Percentiles rank a stretch among this genome's conserved stretches.
Conservation (phyloP, 2,329 filamentous ascomycete genomes). For the Fusarium sp. region DNA sequence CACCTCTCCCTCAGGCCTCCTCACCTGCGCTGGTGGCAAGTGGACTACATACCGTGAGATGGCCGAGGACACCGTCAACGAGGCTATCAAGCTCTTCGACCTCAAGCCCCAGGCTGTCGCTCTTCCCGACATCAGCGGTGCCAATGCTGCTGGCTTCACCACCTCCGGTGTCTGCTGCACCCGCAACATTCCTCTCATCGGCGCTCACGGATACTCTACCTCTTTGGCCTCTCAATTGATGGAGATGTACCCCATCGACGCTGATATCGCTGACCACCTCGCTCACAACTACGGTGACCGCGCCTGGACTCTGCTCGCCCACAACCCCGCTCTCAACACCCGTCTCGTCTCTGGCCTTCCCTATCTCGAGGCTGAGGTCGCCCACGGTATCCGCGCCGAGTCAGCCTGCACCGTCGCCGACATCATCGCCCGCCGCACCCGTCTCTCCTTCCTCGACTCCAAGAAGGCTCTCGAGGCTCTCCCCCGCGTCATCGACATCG, state of each 20-base stretch:
- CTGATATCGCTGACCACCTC: conserved; percentile 56
- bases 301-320: conserved; percentile 76
- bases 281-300: conserved; percentile 62
- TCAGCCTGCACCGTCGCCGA: conserved; percentile 79
- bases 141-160: conserved; percentile 57
- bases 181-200: conserved; percentile 76
- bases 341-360: conserved; percentile 75
- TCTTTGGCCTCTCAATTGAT: conserved; percentile 50
- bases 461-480: conserved; percentile 76
- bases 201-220: conserved; percentile 75
- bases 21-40: conserved; percentile 86
- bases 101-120: conserved; percentile 64
- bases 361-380: conserved; percentile 78
- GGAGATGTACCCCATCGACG: conserved; percentile 53
- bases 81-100: conserved; percentile 75
- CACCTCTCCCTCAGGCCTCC: conserved; percentile 76
- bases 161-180: conserved; percentile 81
- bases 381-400: conserved; percentile 77
- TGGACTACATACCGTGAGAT: conserved; percentile 92
- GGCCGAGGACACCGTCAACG: conserved; percentile 86
- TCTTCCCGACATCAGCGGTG: conserved; percentile 74
- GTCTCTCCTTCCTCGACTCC: conserved; percentile 80
- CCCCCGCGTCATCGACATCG: conserved; percentile 76
- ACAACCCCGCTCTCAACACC: conserved; percentile 63
- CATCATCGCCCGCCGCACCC: conserved; percentile 75